Percentiles rank a stretch among this genome's conserved stretches.
These are phyloP conservation scores for Raphanus raphanistrum DNA, from an alignment of 345 rosid genomes.

Conservation along the genomic window DNA sequence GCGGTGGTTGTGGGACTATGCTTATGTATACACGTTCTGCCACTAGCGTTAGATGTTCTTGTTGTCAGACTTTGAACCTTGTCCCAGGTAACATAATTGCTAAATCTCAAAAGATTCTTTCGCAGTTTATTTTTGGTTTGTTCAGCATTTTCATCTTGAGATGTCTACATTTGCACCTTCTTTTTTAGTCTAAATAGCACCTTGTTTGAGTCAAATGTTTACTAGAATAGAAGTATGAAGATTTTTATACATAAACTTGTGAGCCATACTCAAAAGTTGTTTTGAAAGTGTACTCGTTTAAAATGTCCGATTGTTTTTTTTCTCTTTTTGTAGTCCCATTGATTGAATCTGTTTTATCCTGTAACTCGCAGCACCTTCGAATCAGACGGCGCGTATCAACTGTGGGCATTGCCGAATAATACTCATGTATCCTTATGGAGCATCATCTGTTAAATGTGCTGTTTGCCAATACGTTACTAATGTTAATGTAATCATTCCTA, in stretches of 20 bases:
- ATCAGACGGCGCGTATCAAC: constrained; percentile 63
- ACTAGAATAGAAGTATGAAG: no score
- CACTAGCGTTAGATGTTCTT: constrained; percentile 90
- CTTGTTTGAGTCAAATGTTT: no score
- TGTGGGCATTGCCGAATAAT: constrained; percentile 71
- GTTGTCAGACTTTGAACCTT: constrained; percentile 77
- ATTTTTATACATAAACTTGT: no score
- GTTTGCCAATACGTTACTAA: constrained; percentile 72
- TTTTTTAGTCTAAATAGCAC: no score
- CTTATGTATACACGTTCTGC: constrained; percentile 87
- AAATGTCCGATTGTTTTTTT: background rate
- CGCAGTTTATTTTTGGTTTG: no score
- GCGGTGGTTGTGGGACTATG: constrained; percentile 86
- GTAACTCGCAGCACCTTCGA: constrained; percentile 22
- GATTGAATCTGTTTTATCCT: background rate
- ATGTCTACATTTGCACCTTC: no score
- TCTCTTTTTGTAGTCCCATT: no score
- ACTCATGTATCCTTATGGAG: constrained; percentile 76
- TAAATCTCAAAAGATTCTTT: background rate
- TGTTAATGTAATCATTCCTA: constrained; percentile 53
- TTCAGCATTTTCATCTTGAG: no score
- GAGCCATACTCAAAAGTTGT: background rate
- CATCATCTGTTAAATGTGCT: constrained; percentile 85
- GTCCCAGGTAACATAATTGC: constrained; percentile 56
- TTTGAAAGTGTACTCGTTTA: background rate